A percentile compares a stretch with the other conserved stretches of the same genome.
Evolutionary conservation across 1,139 yeast genomes (phyloP).

Genomic region (Geotrichum macrosporum): DNA sequence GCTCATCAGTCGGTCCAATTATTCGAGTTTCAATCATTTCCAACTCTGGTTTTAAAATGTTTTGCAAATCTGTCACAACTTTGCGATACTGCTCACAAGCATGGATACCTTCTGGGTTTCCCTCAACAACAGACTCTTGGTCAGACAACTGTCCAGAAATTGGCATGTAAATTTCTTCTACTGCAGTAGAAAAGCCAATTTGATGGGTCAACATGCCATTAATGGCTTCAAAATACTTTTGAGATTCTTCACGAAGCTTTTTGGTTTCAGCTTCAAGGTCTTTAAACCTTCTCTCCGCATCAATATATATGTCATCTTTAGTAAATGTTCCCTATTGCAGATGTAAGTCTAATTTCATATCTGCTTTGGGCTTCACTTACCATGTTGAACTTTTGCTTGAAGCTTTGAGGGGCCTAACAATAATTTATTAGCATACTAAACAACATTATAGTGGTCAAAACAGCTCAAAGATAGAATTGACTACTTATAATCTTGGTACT

Average conservation of each 20-base stretch:
- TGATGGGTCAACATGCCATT: slow-evolving; percentile 91
- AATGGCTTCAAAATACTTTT: slow-evolving; percentile 81
- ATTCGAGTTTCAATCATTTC: slow-evolving; percentile 86
- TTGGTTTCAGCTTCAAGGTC: slow-evolving; percentile 87
- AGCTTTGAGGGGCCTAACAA: slow-evolving; percentile 48
- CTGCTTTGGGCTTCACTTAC: slow-evolving; percentile 28
- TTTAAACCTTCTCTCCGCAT: slow-evolving; percentile 92
- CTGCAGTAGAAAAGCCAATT: slow-evolving; percentile 85
- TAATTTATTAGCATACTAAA: background rate
- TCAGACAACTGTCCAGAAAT: slow-evolving; percentile 88
- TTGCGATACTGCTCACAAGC: slow-evolving; percentile 90
- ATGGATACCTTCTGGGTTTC: slow-evolving; percentile 90
- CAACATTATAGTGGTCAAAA: background rate
- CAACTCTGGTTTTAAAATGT: slow-evolving; percentile 82
- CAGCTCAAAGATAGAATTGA: background rate
- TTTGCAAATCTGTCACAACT: slow-evolving; percentile 79
- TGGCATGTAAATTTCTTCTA: slow-evolving; percentile 94
- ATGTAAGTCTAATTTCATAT: too few species aligned
- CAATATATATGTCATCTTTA: slow-evolving; percentile 80
- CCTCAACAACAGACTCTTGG: slow-evolving; percentile 79
- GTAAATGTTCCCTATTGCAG: slow-evolving; percentile 69
- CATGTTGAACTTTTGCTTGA: slow-evolving; percentile 41
- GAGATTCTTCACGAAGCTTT: slow-evolving; percentile 82
- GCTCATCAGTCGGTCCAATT: slow-evolving; percentile 86
- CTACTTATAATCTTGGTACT: background rate